These are phyloP conservation scores for Spizellomyces sp. DNA, from an alignment of 192 early-diverging fungal genomes.

Conservation along the genomic window DNA sequence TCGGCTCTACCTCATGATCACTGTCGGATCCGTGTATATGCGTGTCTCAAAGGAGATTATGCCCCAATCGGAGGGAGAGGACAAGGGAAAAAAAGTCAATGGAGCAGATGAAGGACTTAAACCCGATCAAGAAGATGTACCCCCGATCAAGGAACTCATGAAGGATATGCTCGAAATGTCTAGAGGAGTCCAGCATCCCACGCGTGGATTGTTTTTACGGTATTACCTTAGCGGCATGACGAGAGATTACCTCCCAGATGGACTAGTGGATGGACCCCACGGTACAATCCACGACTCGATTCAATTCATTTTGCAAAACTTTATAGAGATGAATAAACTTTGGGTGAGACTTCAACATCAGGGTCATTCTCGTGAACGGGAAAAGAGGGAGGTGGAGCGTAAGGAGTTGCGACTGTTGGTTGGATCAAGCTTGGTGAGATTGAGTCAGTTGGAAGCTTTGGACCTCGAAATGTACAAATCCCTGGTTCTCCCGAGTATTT, in stretches of 20 bases:
- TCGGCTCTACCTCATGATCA: constrained; percentile 98
- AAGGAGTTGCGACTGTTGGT: constrained; percentile 93
- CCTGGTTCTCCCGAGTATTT: constrained; percentile 84
- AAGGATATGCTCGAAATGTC: constrained; percentile 99
- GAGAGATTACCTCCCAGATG: constrained; percentile 90
- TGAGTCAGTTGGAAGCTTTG: constrained; percentile 90
- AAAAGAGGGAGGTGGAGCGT: constrained; percentile 94
- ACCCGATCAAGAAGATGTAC: constrained; percentile 58
- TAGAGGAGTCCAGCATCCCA: constrained; percentile 98
- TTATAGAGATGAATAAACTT: constrained; percentile 99
- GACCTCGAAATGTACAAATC: constrained; percentile 81
- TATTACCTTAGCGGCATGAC: constrained; percentile 96
- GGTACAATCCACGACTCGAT: constrained; percentile 92
- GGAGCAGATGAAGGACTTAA: constrained; percentile 8
- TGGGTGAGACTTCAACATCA: constrained; percentile 99
- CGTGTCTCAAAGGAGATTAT: constrained; percentile 64
- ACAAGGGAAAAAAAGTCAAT: background rate
- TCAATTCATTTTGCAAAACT: constrained; percentile 95
- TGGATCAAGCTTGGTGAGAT: constrained; percentile 93
- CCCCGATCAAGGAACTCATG: constrained; percentile 96
- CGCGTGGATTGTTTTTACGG: constrained; percentile 93
- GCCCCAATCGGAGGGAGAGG: constrained; percentile 9
- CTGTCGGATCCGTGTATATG: constrained; percentile 97
- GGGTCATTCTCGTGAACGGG: constrained; percentile 90
- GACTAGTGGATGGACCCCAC: constrained; percentile 59